Evolutionary conservation across 176 grass and related monocot species (phyloP).

Genomic region (Cocos nucifera): DNA sequence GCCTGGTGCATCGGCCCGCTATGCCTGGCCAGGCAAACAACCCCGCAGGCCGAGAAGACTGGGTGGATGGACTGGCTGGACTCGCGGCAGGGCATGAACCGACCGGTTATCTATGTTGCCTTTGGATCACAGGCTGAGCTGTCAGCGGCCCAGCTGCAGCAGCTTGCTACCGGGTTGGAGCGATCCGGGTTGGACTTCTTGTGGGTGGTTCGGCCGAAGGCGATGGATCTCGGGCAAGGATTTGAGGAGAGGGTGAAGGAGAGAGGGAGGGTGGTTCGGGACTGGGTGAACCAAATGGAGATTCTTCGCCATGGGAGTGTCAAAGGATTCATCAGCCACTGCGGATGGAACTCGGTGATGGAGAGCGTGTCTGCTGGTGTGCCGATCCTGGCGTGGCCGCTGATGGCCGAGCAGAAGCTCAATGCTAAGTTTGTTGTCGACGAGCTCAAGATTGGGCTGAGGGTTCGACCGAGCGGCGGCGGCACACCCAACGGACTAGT

Average conservation of each 20-base stretch:
- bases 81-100: constrained; percentile 18
- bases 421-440: constrained; percentile 45
- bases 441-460: constrained; percentile 21
- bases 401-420: constrained; percentile 39
- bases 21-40: constrained; percentile 15
- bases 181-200: constrained; percentile 35
- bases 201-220: constrained; percentile 35
- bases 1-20: constrained; percentile 41
- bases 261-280: constrained; percentile 9
- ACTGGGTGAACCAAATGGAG: constrained; percentile 31
- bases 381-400: constrained; percentile 47
- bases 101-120: constrained; percentile 36
- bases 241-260: constrained; percentile 23
- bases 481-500: constrained; percentile 17
- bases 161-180: constrained; percentile 32
- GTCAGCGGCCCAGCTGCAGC: constrained; percentile 24
- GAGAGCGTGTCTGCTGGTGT: constrained; percentile 32
- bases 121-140: constrained; percentile 49
- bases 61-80: constrained; percentile 28
- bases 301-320: constrained; percentile 17
- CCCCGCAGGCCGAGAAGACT: background rate
- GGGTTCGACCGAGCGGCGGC: constrained; percentile 11
- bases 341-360: constrained; percentile 48
- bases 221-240: constrained; percentile 7
- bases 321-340: constrained; percentile 37